These are phyloP conservation scores for Arthroderma uncinatum DNA, from an alignment of 2,329 filamentous ascomycete genomes.

Conservation along the genomic window DNA sequence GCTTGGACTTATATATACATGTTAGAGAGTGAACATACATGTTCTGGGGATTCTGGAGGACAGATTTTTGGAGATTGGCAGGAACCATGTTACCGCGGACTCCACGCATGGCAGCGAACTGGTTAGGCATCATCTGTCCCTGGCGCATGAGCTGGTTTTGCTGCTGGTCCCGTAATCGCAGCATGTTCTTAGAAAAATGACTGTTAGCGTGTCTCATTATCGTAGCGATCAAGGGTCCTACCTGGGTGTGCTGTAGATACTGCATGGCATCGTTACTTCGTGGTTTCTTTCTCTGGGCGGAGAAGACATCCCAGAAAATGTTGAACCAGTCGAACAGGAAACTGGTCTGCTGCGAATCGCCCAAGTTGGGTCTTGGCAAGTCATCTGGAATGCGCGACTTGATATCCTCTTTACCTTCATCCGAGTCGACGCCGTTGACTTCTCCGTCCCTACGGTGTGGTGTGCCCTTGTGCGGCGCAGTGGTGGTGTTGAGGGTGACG, in stretches of 20 bases:
- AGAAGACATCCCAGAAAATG: conserved; percentile 93
- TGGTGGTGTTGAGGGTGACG: conserved; percentile 46
- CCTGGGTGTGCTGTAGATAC: conserved; percentile 76
- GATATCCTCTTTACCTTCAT: conserved; percentile 68
- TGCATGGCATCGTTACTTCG: conserved; percentile 54
- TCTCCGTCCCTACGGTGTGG: conserved; percentile 59
- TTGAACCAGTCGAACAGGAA: conserved; percentile 98
- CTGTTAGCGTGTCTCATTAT: not conserved
- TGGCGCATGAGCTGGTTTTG: conserved; percentile 67
- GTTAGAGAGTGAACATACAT: conserved; percentile 25
- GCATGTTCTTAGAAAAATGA: conserved; percentile 40
- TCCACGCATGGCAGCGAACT: conserved; percentile 54
- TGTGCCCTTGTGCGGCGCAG: conserved; percentile 50
- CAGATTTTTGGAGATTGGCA: conserved; percentile 53
- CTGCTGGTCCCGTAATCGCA: conserved; percentile 61
- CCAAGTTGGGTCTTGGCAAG: conserved; percentile 52
- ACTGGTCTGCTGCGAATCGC: conserved; percentile 53
- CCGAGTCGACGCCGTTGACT: conserved; percentile 60
- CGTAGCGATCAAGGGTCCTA: conserved; percentile 26
- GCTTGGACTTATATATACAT: not conserved
- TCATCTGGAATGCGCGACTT: conserved; percentile 66
- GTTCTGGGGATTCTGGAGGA: conserved; percentile 53
- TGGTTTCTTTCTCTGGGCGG: conserved; percentile 63
- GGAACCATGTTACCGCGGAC: conserved; percentile 28
- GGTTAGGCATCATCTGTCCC: conserved; percentile 50